phyloP scores from a whole-genome alignment of 129 eudicot species.

The Artemisia annua region DNA sequence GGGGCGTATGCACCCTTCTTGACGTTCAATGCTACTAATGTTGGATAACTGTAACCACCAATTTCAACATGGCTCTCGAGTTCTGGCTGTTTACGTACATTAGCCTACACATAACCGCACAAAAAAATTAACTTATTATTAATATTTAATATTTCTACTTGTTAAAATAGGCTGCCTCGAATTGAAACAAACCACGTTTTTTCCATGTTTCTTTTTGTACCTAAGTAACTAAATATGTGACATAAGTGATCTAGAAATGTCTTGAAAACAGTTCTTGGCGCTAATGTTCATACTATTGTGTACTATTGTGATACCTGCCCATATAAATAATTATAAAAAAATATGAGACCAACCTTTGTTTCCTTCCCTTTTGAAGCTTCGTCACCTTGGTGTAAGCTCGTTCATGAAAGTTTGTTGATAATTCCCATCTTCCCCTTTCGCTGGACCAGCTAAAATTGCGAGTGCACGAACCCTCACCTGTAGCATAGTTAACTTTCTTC shows the following conservation, averaged over 20 bases:
- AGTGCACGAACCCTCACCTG: conserved; percentile 99
- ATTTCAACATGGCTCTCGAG: conserved; percentile 87
- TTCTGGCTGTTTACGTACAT: conserved; percentile 89
- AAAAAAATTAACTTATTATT: not conserved
- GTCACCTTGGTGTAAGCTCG: conserved; percentile 81
- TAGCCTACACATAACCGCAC: conserved; percentile 92
- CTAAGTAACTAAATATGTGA: no score
- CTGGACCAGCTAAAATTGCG: conserved; percentile 92
- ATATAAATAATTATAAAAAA: no score
- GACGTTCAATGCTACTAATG: conserved; percentile 76
- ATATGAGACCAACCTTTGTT: conserved; percentile 46
- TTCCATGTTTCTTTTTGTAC: no score
- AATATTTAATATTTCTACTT: not conserved
- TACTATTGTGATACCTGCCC: no score
- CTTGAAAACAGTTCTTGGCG: no score
- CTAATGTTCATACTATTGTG: no score
- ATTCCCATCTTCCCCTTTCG: conserved; percentile 86
- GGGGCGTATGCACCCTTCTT: conserved; percentile 85
- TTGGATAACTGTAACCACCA: conserved; percentile 95
- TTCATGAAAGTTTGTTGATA: conserved; percentile 67
- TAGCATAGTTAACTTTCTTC: not conserved
- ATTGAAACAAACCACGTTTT: no score
- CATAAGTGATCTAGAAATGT: no score
- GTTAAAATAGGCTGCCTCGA: no score
- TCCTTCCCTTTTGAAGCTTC: conserved; percentile 57